Percentiles rank a stretch among this genome's conserved stretches.
Evolutionary conservation across 148 eudicot species (phyloP).

Genomic region (Rhododendron griersonianum): DNA sequence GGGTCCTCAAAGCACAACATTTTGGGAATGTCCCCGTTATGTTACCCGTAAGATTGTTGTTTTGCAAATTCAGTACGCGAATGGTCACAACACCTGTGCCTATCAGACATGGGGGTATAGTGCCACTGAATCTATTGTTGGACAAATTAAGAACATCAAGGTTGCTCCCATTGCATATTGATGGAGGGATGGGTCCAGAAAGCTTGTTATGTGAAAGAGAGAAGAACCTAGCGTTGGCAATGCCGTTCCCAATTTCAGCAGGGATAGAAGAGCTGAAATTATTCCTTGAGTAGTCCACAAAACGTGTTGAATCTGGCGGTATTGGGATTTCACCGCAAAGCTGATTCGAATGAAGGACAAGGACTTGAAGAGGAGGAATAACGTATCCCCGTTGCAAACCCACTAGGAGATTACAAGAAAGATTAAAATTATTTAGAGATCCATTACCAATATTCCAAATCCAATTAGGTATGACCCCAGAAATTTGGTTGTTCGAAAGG

Average conservation of each 20-base stretch:
- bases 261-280: constrained; percentile 24
- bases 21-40: constrained; percentile 21
- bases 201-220: constrained; percentile 35
- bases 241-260: constrained; percentile 10
- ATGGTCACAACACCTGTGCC: constrained; percentile 1
- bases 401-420: constrained; percentile 28
- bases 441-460: constrained; percentile 28
- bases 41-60: constrained; percentile 28
- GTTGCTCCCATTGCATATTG: constrained; percentile 26
- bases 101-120: constrained; percentile 30
- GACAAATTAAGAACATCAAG: constrained; percentile 46
- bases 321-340: constrained; percentile 38
- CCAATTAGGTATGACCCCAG: constrained; percentile 38
- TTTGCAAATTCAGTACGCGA: constrained; percentile 30
- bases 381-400: constrained; percentile 20
- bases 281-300: constrained; percentile 39
- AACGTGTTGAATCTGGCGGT: constrained; percentile 8
- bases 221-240: constrained; percentile 6
- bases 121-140: constrained; percentile 22
- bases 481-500: constrained; percentile 35
- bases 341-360: constrained; percentile 42
- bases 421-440: constrained; percentile 23
- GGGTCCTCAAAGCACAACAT: constrained; percentile 27
- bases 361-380: not conserved
- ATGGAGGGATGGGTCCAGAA: constrained; percentile 29